These are phyloP conservation scores for Sutorius eximius DNA, from an alignment of 1,284 basidiomycete species.

Conservation along the genomic window DNA sequence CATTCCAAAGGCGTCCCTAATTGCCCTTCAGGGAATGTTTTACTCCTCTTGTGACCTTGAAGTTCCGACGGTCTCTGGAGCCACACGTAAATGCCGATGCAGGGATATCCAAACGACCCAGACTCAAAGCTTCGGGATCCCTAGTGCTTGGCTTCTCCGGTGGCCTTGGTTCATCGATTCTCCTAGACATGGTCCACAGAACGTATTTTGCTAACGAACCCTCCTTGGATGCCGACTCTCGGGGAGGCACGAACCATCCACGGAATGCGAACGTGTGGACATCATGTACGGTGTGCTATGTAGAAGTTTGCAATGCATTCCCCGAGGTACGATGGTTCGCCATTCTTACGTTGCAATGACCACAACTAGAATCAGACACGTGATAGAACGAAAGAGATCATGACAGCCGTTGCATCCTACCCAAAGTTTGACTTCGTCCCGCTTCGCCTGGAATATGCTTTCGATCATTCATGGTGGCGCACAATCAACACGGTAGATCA, in stretches of 20 bases:
- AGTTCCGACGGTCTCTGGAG: slow-evolving; percentile 66
- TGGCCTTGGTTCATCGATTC: slow-evolving; percentile 68
- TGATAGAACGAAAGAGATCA: slow-evolving; percentile 56
- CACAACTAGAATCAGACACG: slow-evolving; percentile 42
- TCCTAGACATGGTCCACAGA: slow-evolving; percentile 65
- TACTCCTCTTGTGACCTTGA: slow-evolving; percentile 55
- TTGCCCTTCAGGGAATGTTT: slow-evolving; percentile 60
- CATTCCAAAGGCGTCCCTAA: neutral
- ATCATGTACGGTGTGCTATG: slow-evolving; percentile 61
- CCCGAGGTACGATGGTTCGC: slow-evolving; percentile 50
- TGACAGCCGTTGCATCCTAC: slow-evolving; percentile 45
- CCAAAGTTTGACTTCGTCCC: slow-evolving; percentile 57
- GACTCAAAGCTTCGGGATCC: slow-evolving; percentile 64
- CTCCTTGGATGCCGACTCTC: slow-evolving; percentile 32
- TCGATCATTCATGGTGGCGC: slow-evolving; percentile 68
- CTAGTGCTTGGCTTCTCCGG: slow-evolving; percentile 71
- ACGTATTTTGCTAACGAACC: slow-evolving; percentile 53
- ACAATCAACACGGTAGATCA: slow-evolving; percentile 37
- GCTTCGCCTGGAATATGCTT: slow-evolving; percentile 68
- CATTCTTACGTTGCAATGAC: slow-evolving; percentile 7
- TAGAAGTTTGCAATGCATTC: slow-evolving; percentile 65
- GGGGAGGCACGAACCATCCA: slow-evolving; percentile 66
- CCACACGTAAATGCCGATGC: slow-evolving; percentile 55
- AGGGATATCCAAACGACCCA: slow-evolving; percentile 43
- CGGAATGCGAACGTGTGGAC: slow-evolving; percentile 64